Conservation (phyloP, 148 eudicot species). For the Silene uniflora region DNA sequence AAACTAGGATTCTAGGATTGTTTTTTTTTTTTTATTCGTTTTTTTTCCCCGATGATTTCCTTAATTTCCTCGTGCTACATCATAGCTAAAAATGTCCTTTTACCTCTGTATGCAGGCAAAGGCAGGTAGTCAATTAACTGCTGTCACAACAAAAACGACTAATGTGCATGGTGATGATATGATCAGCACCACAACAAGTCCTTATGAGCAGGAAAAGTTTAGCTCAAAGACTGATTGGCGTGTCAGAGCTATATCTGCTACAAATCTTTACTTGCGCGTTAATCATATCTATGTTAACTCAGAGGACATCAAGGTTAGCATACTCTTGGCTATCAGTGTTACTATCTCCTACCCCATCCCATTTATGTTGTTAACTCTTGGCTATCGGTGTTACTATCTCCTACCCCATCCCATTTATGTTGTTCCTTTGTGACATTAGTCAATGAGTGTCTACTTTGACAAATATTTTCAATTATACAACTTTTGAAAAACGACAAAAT, state of each 20-base stretch:
- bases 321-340: neutral
- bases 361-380: too few relatives aligned
- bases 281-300: slow-evolving; percentile 98
- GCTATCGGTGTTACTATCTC: neutral
- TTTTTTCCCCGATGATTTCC: neutral
- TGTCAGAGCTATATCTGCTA: slow-evolving; percentile 98
- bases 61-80: neutral
- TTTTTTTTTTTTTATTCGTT: neutral
- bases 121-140: slow-evolving; percentile 78
- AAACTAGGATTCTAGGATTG: neutral
- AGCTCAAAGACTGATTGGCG: slow-evolving; percentile 99
- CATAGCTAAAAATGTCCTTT: slow-evolving; percentile 9
- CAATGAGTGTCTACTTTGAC: too few relatives aligned
- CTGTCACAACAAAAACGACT: slow-evolving; percentile 87
- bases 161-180: slow-evolving; percentile 95
- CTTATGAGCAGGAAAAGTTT: slow-evolving; percentile 86
- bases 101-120: slow-evolving; percentile 39
- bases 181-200: slow-evolving; percentile 92
- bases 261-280: slow-evolving; percentile 95
- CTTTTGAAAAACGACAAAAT: too few relatives aligned
- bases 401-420: too few relatives aligned
- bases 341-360: too few relatives aligned
- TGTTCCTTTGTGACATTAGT: too few relatives aligned
- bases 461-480: too few relatives aligned
- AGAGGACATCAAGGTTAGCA: slow-evolving; percentile 87